Conservation (phyloP, 2,329 filamentous ascomycete species). For the Zalaria obscura region DNA sequence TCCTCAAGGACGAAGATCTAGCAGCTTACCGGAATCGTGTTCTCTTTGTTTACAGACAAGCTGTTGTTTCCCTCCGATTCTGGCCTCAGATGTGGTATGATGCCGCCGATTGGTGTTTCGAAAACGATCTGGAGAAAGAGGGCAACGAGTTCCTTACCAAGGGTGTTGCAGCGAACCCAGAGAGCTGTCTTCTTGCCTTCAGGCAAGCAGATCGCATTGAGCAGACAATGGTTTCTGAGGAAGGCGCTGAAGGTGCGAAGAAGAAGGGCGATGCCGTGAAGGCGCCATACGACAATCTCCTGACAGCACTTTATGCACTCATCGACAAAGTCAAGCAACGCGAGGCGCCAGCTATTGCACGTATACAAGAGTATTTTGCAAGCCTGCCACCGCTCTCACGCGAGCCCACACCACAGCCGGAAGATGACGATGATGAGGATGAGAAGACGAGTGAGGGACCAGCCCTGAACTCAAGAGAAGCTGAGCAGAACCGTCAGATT, state of each 20-base stretch:
- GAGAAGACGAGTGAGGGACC: conserved; percentile 8
- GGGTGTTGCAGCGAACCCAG: conserved; percentile 79
- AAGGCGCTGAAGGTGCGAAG: conserved; percentile 53
- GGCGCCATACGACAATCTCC: conserved; percentile 67
- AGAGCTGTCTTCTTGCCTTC: conserved; percentile 80
- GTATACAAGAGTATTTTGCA: conserved; percentile 40
- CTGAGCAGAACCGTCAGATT: conserved; percentile 39
- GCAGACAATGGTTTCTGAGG: conserved; percentile 52
- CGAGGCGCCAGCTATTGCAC: conserved; percentile 46
- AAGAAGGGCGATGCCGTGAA: conserved; percentile 59
- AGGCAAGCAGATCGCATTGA: conserved; percentile 84
- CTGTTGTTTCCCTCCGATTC: conserved; percentile 83
- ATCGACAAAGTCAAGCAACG: conserved; percentile 55
- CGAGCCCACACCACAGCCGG: conserved; percentile 25
- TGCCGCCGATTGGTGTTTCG: conserved; percentile 82
- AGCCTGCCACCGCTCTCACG: conserved; percentile 19
- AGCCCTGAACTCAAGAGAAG: conserved; percentile 29
- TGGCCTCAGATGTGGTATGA: conserved; percentile 96
- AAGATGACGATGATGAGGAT: conserved; percentile 42
- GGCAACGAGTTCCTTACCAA: conserved; percentile 68
- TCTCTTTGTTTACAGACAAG: conserved; percentile 84
- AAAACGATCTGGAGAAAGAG: conserved; percentile 56
- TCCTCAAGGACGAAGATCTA: conserved; percentile 69
- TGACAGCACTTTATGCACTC: conserved; percentile 79
- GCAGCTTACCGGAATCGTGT: conserved; percentile 64